Percentiles rank a stretch among this genome's conserved stretches.
These are phyloP conservation scores for Ogataea haglerorum DNA, from an alignment of 805 yeast species.

Conservation along the genomic window DNA sequence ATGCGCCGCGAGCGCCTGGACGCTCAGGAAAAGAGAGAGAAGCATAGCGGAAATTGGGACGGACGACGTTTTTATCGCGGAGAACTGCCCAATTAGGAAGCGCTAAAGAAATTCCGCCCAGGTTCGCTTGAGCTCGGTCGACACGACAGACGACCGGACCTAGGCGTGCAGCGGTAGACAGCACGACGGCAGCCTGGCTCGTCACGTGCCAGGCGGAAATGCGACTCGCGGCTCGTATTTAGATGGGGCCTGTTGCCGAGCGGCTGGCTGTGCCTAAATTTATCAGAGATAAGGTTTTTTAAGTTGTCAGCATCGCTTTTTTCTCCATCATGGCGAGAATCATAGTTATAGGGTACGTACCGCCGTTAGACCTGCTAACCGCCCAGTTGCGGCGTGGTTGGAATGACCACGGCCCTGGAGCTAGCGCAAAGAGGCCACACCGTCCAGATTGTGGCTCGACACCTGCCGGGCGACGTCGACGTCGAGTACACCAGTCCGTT, in stretches of 20 bases:
- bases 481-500: conserved; percentile 57
- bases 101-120: neutral
- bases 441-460: conserved; percentile 41
- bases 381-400: conserved; percentile 44
- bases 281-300: no score
- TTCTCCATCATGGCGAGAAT: conserved; percentile 11
- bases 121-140: neutral
- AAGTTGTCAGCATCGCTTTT: no score
- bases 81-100: neutral
- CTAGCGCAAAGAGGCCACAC: conserved; percentile 39
- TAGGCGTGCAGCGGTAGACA: no score
- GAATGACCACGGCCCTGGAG: conserved; percentile 48
- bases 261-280: no score
- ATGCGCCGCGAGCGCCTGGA: neutral
- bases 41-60: neutral
- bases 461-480: conserved; percentile 56
- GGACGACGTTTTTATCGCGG: neutral
- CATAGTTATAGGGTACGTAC: conserved; percentile 13
- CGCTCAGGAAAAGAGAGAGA: neutral
- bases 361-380: neutral
- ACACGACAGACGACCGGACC: no score
- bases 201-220: no score
- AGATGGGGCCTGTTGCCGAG: no score
- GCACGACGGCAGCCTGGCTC: no score
- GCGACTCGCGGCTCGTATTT: no score